A percentile compares a stretch with the other conserved stretches of the same genome.
These are phyloP conservation scores for Alternaria sp. DNA, from an alignment of 2,329 filamentous ascomycete species.

Conservation along the genomic window DNA sequence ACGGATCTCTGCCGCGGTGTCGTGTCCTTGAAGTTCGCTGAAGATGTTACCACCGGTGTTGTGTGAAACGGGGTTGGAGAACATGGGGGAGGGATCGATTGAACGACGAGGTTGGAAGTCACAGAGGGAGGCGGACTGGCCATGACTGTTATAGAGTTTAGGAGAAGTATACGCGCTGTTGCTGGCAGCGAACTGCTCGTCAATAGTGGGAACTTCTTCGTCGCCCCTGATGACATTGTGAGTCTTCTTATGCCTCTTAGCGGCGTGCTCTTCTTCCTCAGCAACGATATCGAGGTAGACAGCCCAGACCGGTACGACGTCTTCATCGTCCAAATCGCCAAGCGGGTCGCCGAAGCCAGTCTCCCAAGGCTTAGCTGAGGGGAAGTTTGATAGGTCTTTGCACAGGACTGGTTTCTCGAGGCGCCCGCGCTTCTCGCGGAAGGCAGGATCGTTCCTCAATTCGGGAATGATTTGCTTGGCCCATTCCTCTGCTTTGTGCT, in stretches of 20 bases:
- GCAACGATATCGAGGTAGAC: slow-evolving; percentile 39
- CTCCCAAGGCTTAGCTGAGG: slow-evolving; percentile 45
- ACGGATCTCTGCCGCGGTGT: slow-evolving; percentile 21
- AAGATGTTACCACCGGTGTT: slow-evolving; percentile 43
- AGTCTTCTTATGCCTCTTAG: slow-evolving; percentile 37
- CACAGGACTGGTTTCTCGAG: slow-evolving; percentile 37
- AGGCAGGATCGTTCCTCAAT: slow-evolving; percentile 28
- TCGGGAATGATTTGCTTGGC: slow-evolving; percentile 33
- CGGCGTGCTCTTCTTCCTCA: slow-evolving; percentile 31
- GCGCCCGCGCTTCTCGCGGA: slow-evolving; percentile 43
- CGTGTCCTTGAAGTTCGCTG: slow-evolving; percentile 33
- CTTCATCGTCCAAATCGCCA: slow-evolving; percentile 39
- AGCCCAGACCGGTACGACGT: slow-evolving; percentile 44
- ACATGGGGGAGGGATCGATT: slow-evolving; percentile 45
- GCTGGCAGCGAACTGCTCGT: slow-evolving; percentile 28
- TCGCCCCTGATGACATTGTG: slow-evolving; percentile 22
- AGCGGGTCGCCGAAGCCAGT: slow-evolving; percentile 42
- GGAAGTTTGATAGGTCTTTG: slow-evolving; percentile 41
- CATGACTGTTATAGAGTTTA: slow-evolving; percentile 35
- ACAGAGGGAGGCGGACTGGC: slow-evolving; percentile 31
- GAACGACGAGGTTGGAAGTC: slow-evolving; percentile 46
- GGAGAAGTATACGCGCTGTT: slow-evolving; percentile 9
- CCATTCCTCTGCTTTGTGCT: slow-evolving; percentile 38
- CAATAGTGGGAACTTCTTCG: slow-evolving; percentile 33
- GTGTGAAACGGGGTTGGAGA: slow-evolving; percentile 28